These are phyloP conservation scores for Aspergillus bridgeri DNA, from an alignment of 495 filamentous ascomycete species.

Conservation along the genomic window DNA sequence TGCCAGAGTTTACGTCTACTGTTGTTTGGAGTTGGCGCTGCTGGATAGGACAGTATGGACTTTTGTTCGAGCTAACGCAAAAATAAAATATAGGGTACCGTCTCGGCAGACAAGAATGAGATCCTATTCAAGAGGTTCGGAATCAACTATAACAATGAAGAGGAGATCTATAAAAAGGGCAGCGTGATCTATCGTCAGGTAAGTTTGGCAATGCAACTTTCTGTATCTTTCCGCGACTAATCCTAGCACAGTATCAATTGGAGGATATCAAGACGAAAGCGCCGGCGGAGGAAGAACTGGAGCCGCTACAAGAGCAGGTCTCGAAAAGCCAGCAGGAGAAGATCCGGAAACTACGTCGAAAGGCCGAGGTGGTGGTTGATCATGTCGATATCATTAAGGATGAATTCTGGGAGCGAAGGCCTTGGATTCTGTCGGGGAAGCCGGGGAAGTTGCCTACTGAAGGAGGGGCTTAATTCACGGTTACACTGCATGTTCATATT, in stretches of 20 bases:
- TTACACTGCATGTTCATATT: neutral
- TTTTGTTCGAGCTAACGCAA: no score
- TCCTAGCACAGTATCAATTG: slow-evolving; percentile 34
- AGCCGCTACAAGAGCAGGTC: slow-evolving; percentile 29
- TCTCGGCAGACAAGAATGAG: slow-evolving; percentile 88
- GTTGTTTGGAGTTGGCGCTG: neutral
- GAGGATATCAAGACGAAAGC: slow-evolving; percentile 27
- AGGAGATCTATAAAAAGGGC: slow-evolving; percentile 88
- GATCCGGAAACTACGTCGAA: slow-evolving; percentile 67
- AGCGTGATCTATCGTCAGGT: slow-evolving; percentile 86
- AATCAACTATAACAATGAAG: slow-evolving; percentile 97
- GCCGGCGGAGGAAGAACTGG: slow-evolving; percentile 13
- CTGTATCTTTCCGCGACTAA: neutral
- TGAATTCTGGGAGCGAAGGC: slow-evolving; percentile 83
- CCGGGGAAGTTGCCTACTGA: slow-evolving; percentile 63
- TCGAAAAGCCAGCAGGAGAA: slow-evolving; percentile 78
- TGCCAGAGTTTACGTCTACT: neutral
- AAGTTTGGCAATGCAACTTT: slow-evolving; percentile 4
- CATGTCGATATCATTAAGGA: slow-evolving; percentile 93
- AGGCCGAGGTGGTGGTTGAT: slow-evolving; percentile 72
- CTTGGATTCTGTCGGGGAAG: slow-evolving; percentile 80
- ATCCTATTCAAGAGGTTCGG: slow-evolving; percentile 85
- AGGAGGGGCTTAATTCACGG: slow-evolving; percentile 25
- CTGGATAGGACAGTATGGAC: no score
- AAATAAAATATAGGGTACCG: slow-evolving; percentile 64